Evolutionary conservation across 2,329 filamentous ascomycete species (phyloP), one percentile per base, ranked within the genome.

Genomic region (Parascedosporium putredinis): DNA sequence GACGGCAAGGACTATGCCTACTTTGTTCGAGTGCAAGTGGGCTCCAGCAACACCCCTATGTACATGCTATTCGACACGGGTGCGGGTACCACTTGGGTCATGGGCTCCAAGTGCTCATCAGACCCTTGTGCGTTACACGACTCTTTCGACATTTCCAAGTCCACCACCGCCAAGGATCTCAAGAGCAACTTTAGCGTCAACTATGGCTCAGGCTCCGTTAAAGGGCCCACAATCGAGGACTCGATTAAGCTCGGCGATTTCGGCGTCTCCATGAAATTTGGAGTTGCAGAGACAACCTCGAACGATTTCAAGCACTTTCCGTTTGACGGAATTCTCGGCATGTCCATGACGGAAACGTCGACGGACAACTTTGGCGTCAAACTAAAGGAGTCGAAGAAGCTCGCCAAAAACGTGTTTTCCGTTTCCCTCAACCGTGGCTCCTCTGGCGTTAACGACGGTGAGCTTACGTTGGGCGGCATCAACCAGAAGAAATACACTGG

Each of bases 321-420:
- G 1, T 89, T 95, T 64, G 89, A 95, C 62, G 89, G 89, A 22
- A 94, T 95, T 45, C 69, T 95, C 2, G 89, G 88, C 3, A 68
- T 95, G 22, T 84, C 86, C 14, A 81, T 83, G 57, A 75, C 75
- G 53, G 68, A 72, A 9, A 76, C 75, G 2, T 70, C 69, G 31
- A 75, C 76, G 4, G 77, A 84, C 18, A 86, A 81, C 42, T 82
- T 93, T 57, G 72, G 93, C 61, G 71, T 83, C 34, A 68, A 74
- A 2, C 65, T 94, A 42, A 69, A 71, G 14, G 59, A 74, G 1
- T 70, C 75, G n/a, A 72, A 75, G 20, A 58, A 76, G 18, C 68
- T 93, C 40, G 57, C 67, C 12, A 60, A 76, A 4, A 88, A 86
- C 60, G 63, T 91, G 18, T 83, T 91, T 58, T 80, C 79, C 49